phyloP scores from a whole-genome alignment of 176 grass and related monocot species.

The Hordeum marinum region DNA sequence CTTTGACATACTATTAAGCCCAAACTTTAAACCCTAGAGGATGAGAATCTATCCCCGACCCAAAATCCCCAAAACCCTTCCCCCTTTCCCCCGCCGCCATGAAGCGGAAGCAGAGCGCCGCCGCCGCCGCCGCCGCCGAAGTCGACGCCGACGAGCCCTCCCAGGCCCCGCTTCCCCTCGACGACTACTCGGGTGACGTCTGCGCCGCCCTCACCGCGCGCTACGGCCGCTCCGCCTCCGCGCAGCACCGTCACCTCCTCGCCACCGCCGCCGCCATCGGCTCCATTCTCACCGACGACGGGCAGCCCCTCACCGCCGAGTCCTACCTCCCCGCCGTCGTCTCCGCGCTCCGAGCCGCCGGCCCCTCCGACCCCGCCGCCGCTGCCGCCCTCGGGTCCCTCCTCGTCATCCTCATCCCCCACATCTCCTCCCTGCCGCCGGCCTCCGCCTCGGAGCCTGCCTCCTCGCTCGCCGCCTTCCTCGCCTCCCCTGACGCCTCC shows the following conservation, averaged over 20 bases:
- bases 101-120: slow-evolving; percentile 52
- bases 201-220: slow-evolving; percentile 69
- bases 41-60: not conserved
- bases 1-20: not conserved
- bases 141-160: slow-evolving; percentile 34
- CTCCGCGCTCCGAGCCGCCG: slow-evolving; percentile 51
- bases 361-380: slow-evolving; percentile 47
- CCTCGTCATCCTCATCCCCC: slow-evolving; percentile 68
- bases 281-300: slow-evolving; percentile 77
- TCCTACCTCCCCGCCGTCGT: slow-evolving; percentile 68
- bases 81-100: slow-evolving; percentile 12
- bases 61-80: not conserved
- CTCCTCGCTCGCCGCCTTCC: slow-evolving; percentile 45
- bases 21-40: slow-evolving; percentile 24
- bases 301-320: slow-evolving; percentile 41
- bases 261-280: slow-evolving; percentile 88
- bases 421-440: slow-evolving; percentile 43
- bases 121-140: slow-evolving; percentile 10
- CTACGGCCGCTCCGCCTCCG: slow-evolving; percentile 79
- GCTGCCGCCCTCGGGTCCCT: slow-evolving; percentile 64
- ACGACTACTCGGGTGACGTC: slow-evolving; percentile 58
- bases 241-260: slow-evolving; percentile 94
- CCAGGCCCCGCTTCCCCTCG: slow-evolving; percentile 24
- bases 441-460: slow-evolving; percentile 45
- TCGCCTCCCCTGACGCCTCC: slow-evolving; percentile 29